Base-by-base conservation (phyloP, 805 yeast genomes). In the Nakazawaea wyomingensis region DNA sequence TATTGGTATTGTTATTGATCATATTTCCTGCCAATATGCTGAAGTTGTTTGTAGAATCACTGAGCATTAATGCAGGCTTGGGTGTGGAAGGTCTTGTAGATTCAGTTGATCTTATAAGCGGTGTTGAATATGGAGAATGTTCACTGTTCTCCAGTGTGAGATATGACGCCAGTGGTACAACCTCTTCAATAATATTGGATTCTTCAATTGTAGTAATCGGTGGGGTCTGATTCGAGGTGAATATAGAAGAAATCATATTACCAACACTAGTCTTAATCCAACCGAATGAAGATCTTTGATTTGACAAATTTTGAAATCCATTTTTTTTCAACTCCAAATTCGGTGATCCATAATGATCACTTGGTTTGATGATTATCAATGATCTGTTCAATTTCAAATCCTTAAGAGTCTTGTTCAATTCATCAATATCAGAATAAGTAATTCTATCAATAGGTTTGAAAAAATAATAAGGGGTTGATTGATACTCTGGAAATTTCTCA, bases 361-460 rank as follows among this genome's bases (percentile, higher is more conserved):
- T 33, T 4, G 93, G 90, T 54, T 85, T 84, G 49, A 89, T 64
- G 19, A 86, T 80, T 37, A 89, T 60, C 0, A 84, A 86, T 9
- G 95, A 81, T 45, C 95, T 69, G 13, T 76, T 70, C 40, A 89
- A 64, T 18, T 77, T 79, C 43, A 89, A 64, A 3, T 67, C 72
- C 20, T 56, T 57, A 30, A 89, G 64, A 3, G 78, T 62, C 46
- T 62, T 52, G 34, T 53, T 62, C 44, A 70, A 69, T 51, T 88
- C 91, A 39, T 82, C 84, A 0, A 77, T 73, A 4, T 71, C 73
- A 2, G 79, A 64, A 47, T 82, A 88, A 0, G 82, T 74, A 4
- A 76, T 69, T 45, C 85, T 72, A 17, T 87, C 90, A 36, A 77
- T 66, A 4, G 71, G 68, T 40, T 72, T 71, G 44, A 62, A 69